phyloP scores from a whole-genome alignment of 73 alveolate species.

The Paramecium pentaurelia region DNA sequence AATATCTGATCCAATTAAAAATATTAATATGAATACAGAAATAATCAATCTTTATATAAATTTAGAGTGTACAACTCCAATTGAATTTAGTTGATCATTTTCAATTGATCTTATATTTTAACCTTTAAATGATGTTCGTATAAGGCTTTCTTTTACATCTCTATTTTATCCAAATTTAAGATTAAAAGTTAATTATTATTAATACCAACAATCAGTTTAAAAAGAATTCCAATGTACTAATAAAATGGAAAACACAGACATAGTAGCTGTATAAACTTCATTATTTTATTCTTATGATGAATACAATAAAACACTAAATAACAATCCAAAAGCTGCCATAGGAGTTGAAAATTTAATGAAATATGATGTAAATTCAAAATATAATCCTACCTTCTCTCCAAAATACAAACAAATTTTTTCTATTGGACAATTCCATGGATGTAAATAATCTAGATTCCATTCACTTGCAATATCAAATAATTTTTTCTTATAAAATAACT shows the following conservation, averaged over 20 bases:
- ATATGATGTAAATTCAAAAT: not conserved
- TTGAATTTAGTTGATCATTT: not conserved
- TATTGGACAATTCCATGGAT: conserved; percentile 36
- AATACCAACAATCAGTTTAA: not conserved
- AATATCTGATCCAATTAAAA: not conserved
- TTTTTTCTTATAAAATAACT: not conserved
- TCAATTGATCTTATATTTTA: not conserved
- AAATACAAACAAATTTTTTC: conserved; percentile 44
- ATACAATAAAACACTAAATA: not conserved
- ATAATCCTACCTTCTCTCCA: conserved; percentile 56
- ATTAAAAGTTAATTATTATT: not conserved
- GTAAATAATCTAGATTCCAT: not conserved
- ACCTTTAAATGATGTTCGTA: not conserved
- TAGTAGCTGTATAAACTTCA: not conserved
- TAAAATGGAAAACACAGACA: not conserved
- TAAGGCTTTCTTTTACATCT: not conserved
- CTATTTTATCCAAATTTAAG: not conserved
- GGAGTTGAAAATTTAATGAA: not conserved
- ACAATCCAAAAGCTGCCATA: conserved; percentile 21
- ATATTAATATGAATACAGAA: not conserved
- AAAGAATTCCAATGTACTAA: not conserved
- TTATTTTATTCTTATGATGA: not conserved
- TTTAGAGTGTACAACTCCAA: not conserved
- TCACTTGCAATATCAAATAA: not conserved
- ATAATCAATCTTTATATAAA: not conserved